Evolutionary conservation across 495 filamentous ascomycete species (phyloP).

Genomic region (Penicillium samsonianum): DNA sequence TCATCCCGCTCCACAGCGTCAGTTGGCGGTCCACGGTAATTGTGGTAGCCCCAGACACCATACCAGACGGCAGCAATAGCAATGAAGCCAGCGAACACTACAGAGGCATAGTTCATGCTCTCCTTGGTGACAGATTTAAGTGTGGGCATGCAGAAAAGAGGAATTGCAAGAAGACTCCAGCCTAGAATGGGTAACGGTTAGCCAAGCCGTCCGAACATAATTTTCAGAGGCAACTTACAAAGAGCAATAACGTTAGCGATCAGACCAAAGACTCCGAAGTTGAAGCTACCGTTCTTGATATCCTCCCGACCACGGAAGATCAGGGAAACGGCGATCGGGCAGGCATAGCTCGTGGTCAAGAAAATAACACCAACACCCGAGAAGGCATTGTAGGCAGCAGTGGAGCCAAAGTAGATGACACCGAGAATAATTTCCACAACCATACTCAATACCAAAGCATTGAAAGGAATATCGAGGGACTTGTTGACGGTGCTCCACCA

Average conservation of each 20-base stretch:
- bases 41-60: constrained; percentile 55
- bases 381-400: constrained; percentile 61
- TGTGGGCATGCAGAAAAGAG: constrained; percentile 51
- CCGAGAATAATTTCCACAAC: constrained; percentile 54
- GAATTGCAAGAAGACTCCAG: constrained; percentile 61
- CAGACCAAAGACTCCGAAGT: constrained; percentile 57
- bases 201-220: not conserved
- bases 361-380: constrained; percentile 60
- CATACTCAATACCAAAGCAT: constrained; percentile 50
- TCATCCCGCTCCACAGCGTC: constrained; percentile 26
- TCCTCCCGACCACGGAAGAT: constrained; percentile 51
- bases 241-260: constrained; percentile 55
- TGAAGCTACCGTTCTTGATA: constrained; percentile 55
- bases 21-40: constrained; percentile 34
- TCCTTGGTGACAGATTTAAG: constrained; percentile 33
- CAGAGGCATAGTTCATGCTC: constrained; percentile 57
- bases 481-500: constrained; percentile 57
- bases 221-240: constrained; percentile 40
- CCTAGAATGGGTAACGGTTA: constrained; percentile 35
- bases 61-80: constrained; percentile 59
- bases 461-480: constrained; percentile 53
- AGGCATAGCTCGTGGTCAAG: constrained; percentile 55
- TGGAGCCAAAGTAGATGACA: constrained; percentile 57
- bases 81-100: constrained; percentile 60
- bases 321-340: constrained; percentile 53